Evolutionary conservation across 805 yeast species (phyloP).

Genomic region (Candida hungchunana): DNA sequence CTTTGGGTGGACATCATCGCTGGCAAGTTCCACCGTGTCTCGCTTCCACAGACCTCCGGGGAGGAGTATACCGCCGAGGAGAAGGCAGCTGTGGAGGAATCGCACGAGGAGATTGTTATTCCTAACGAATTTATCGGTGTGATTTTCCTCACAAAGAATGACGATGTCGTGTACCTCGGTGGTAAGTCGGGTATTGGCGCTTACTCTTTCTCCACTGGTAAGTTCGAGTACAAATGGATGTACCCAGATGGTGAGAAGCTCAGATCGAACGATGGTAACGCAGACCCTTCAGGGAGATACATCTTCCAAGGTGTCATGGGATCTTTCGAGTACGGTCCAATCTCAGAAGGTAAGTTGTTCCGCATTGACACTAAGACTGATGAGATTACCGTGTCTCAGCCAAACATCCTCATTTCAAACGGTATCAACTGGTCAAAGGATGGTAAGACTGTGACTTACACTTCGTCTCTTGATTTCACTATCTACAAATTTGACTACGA

Average conservation of each 20-base stretch:
- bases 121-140: constrained; percentile 58
- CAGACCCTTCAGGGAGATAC: constrained; percentile 66
- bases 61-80: constrained; percentile 27
- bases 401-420: constrained; percentile 49
- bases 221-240: constrained; percentile 34
- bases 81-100: constrained; percentile 17
- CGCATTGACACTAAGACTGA: constrained; percentile 34
- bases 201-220: constrained; percentile 39
- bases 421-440: constrained; percentile 57
- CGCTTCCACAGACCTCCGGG: constrained; percentile 20
- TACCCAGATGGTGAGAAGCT: constrained; percentile 35
- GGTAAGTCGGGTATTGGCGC: constrained; percentile 60
- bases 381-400: constrained; percentile 30
- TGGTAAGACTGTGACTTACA: constrained; percentile 42
- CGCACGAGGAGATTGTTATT: constrained; percentile 38
- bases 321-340: constrained; percentile 40
- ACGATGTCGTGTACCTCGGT: constrained; percentile 54
- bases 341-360: constrained; percentile 50
- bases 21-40: constrained; percentile 32
- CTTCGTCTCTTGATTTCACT: constrained; percentile 45
- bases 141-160: constrained; percentile 54
- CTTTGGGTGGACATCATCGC: constrained; percentile 40
- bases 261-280: constrained; percentile 80
- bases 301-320: constrained; percentile 82
- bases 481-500: constrained; percentile 47